Evolutionary conservation across 2,329 filamentous ascomycete species (phyloP).

Genomic region (Penicillium sp.): DNA sequence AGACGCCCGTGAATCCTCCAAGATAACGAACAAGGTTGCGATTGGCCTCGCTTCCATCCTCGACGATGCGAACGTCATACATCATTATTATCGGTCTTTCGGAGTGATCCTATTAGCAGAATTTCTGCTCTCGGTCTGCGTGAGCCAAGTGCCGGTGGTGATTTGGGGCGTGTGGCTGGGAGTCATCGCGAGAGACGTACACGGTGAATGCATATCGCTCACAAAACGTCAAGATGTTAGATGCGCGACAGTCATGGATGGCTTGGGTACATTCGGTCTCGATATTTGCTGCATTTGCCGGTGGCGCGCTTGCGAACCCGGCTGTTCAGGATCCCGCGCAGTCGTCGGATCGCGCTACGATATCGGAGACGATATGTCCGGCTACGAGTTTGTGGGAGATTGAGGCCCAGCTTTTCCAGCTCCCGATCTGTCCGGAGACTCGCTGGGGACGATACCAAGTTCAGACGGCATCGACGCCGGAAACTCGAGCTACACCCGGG

Average conservation of each 20-base stretch:
- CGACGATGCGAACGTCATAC: conserved; percentile 19
- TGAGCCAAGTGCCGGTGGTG: background rate
- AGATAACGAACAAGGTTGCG: conserved; percentile 10
- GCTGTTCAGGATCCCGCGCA: conserved; percentile 1
- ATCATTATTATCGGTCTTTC: background rate
- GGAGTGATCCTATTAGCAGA: background rate
- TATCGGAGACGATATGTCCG: conserved; percentile 10
- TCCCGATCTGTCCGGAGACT: conserved; percentile 16
- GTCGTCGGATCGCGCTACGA: background rate
- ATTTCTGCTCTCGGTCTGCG: background rate
- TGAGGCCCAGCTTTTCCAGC: conserved; percentile 16
- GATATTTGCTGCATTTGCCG: conserved; percentile 8
- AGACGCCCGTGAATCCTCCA: background rate
- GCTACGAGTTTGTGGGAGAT: conserved; percentile 13
- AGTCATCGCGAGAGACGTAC: background rate
- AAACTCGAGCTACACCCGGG: background rate
- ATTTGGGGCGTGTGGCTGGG: conserved; percentile 1
- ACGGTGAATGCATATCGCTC: background rate
- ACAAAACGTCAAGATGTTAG: conserved; percentile 12
- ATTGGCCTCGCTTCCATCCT: conserved; percentile 11
- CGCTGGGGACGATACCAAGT: conserved; percentile 7
- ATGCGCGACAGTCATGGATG: conserved; percentile 8
- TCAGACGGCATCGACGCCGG: background rate
- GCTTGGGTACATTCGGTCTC: conserved; percentile 8
- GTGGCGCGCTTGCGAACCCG: conserved; percentile 2